Evolutionary conservation across 2,329 filamentous ascomycete genomes (phyloP).

Genomic region (Esteya vermicola): DNA sequence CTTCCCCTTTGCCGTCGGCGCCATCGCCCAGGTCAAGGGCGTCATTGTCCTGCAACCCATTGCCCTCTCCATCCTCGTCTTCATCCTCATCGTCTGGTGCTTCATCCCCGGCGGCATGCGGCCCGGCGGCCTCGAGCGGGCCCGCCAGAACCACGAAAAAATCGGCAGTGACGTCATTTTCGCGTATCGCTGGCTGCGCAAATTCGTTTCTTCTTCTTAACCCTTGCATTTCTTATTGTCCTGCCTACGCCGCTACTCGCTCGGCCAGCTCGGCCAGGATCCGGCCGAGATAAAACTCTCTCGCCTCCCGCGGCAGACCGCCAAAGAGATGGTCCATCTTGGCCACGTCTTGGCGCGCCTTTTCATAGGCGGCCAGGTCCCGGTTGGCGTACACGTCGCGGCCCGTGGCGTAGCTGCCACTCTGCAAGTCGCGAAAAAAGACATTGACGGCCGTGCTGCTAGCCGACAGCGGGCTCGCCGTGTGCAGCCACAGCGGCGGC

Average conservation of each 20-base stretch:
- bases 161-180: slow-evolving; percentile 19
- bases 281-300: slow-evolving; percentile 61
- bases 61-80: slow-evolving; percentile 30
- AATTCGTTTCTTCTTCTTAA: too few relatives aligned
- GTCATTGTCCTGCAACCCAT: slow-evolving; percentile 44
- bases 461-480: slow-evolving; percentile 43
- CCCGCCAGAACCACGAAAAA: slow-evolving; percentile 20
- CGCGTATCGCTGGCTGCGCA: neutral
- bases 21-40: slow-evolving; percentile 45
- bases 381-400: slow-evolving; percentile 81
- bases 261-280: slow-evolving; percentile 51
- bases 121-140: slow-evolving; percentile 24
- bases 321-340: slow-evolving; percentile 52
- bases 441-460: slow-evolving; percentile 74
- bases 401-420: slow-evolving; percentile 53
- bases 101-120: slow-evolving; percentile 18
- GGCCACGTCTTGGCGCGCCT: slow-evolving; percentile 56
- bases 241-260: slow-evolving; percentile 8
- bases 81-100: slow-evolving; percentile 30
- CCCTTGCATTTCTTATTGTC: too few relatives aligned
- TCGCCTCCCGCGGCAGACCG: slow-evolving; percentile 48
- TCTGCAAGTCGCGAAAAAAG: slow-evolving; percentile 67
- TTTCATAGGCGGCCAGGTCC: slow-evolving; percentile 74
- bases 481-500: slow-evolving; percentile 74
- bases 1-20: slow-evolving; percentile 52